Evolutionary conservation across 2,329 filamentous ascomycete species (phyloP), one percentile per base, ranked within the genome.

Genomic region (Apiospora aurea): DNA sequence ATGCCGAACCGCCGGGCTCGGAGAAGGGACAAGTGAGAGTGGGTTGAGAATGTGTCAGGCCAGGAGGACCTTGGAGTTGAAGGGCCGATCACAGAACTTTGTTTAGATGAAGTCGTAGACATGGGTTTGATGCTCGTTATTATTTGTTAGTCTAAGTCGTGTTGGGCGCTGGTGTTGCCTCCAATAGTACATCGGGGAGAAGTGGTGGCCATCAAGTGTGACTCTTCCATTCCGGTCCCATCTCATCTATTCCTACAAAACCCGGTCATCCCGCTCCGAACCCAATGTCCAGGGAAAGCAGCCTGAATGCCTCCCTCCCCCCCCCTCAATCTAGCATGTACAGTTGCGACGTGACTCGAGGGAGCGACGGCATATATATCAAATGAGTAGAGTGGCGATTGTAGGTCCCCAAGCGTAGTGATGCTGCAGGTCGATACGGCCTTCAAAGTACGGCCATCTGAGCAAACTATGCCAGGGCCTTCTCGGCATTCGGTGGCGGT

Each of bases 401-500:
- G 51, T 53, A 24, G 73, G 71, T 72, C 57, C 73, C 69, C 70
- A 69, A 64, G 69, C 73, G 69, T 51, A 67, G 69, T 72, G 67
- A 67, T 72, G 21, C 38, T 71, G 49, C 44, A 72, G 49, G 26
- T 69, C 24, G n/a, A 21, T 38, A 70, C 18, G 57, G 57, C 57
- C 18, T 64, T 34, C 57, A 24, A 26, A 24, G 16, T 21, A 26
- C 34, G 34, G 29, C n/a, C n/a, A 18, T 69, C 6, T 16, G 2
- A 18, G 34, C 16, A 6, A 44, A 73, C 74, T 80, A 83, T 43
- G 80, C 81, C 47, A 83, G 73, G 10, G 76, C 78, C 67, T 75
- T 77, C 69, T 82, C 81, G 46, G 76, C 70, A 70, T 75, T 76
- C 16, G 81, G 79, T 47, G 81, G 81, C 21, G 81, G 79, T 70